Conservation (phyloP, 768 basidiomycete genomes). For the Tulasnella sp. region DNA sequence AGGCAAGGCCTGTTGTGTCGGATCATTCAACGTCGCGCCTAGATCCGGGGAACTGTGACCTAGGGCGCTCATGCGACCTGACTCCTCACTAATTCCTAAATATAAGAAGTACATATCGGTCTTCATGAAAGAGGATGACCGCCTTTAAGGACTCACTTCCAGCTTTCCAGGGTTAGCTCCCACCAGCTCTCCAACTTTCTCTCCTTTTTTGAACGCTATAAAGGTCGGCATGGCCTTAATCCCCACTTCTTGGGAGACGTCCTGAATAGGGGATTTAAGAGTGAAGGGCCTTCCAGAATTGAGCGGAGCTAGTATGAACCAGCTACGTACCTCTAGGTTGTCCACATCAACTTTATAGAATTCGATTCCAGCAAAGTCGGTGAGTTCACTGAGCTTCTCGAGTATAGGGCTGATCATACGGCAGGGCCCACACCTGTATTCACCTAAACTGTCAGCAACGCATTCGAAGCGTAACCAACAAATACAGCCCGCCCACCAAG, state of each 20-base stretch:
- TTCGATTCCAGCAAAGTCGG: too few species aligned
- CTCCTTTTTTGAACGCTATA: neutral
- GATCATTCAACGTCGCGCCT: too few species aligned
- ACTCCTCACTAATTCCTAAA: neutral
- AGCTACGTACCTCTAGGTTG: neutral
- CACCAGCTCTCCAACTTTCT: neutral
- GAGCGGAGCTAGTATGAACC: neutral
- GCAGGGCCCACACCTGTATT: slow-evolving; percentile 29
- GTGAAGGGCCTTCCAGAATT: neutral
- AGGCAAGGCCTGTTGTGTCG: too few species aligned
- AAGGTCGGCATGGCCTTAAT: slow-evolving; percentile 8
- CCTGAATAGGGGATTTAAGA: neutral
- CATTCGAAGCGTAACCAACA: neutral
- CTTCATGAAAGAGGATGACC: neutral
- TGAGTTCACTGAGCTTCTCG: neutral
- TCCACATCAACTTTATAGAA: neutral
- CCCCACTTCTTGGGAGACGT: neutral
- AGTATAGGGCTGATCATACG: slow-evolving; percentile 24
- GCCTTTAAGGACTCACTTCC: neutral
- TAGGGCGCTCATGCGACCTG: too few species aligned
- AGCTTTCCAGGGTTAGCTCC: neutral
- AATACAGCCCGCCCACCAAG: neutral
- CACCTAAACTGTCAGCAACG: neutral
- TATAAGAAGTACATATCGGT: neutral
- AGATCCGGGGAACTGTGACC: too few species aligned